These are phyloP conservation scores for Albophoma yamanashiensis DNA, from an alignment of 2,329 filamentous ascomycete species.

Conservation along the genomic window DNA sequence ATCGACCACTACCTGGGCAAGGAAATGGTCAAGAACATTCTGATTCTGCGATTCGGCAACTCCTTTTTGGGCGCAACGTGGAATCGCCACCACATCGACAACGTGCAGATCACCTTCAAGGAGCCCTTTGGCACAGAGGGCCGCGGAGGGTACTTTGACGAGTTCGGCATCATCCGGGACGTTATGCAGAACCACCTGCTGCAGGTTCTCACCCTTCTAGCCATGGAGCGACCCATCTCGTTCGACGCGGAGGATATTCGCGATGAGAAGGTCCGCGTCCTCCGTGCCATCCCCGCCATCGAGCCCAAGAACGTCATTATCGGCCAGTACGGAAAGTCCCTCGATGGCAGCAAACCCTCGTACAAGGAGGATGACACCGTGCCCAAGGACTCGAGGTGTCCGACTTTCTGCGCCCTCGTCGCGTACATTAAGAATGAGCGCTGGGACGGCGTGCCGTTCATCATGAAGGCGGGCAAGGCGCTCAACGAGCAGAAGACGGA, in stretches of 20 bases:
- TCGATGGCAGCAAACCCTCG: constrained; percentile 90
- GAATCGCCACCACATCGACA: constrained; percentile 99
- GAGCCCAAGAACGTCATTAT: constrained; percentile 99
- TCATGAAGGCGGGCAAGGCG: constrained; percentile 97
- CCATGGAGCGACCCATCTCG: constrained; percentile 97
- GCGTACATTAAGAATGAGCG: constrained; percentile 99
- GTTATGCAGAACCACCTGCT: constrained; percentile 99
- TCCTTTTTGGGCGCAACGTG: constrained; percentile 97
- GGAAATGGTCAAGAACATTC: constrained; percentile 99
- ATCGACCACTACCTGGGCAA: constrained; percentile 99
- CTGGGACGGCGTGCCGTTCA: constrained; percentile 98
- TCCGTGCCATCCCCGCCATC: constrained; percentile 85
- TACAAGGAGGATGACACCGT: constrained; percentile 99
- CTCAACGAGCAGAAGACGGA: constrained; percentile 99
- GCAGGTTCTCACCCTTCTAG: constrained; percentile 88
- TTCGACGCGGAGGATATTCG: constrained; percentile 98
- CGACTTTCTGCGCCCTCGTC: constrained; percentile 94
- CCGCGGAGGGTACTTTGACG: constrained; percentile 96
- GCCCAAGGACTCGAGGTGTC: constrained; percentile 92
- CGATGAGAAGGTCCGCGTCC: constrained; percentile 95
- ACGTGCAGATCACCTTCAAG: constrained; percentile 98
- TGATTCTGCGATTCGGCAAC: constrained; percentile 96
- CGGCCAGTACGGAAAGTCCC: constrained; percentile 91
- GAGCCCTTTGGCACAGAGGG: constrained; percentile 98
- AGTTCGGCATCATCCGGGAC: constrained; percentile 98